Percentiles rank a stretch among this genome's conserved stretches.
phyloP scores from a whole-genome alignment of 495 filamentous ascomycete genomes.

The Sabuloglossum arenarium region DNA sequence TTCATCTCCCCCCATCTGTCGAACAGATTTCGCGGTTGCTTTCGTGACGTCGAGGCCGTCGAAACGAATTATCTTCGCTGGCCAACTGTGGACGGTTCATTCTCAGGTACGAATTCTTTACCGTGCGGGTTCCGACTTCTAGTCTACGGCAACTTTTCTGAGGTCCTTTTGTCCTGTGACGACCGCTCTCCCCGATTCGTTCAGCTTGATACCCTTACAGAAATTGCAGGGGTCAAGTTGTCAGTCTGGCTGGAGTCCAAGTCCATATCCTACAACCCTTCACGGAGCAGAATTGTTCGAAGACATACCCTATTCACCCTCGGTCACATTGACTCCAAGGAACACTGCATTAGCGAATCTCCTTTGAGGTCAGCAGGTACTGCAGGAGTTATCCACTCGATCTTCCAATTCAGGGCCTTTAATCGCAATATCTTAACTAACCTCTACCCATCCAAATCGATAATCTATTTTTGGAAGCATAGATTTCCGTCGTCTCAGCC shows the following conservation, averaged over 20 bases:
- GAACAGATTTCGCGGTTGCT: background rate
- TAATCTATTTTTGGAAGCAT: slow-evolving; percentile 8
- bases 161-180: background rate
- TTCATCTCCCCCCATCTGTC: background rate
- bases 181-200: background rate
- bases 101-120: background rate
- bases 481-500: background rate
- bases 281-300: background rate
- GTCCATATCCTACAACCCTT: background rate
- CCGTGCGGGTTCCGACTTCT: background rate
- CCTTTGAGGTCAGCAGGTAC: slow-evolving; percentile 87
- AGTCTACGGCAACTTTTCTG: background rate
- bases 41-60: background rate
- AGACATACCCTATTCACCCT: background rate
- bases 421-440: background rate
- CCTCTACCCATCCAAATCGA: background rate
- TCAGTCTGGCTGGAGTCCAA: background rate
- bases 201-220: background rate
- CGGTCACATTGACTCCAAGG: background rate
- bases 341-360: slow-evolving; percentile 21
- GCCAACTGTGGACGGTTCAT: background rate
- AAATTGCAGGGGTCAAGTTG: background rate
- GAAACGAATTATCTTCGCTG: background rate
- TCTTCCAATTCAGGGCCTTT: slow-evolving; percentile 10
- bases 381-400: slow-evolving; percentile 50